These are phyloP conservation scores for Coemansia sp. DNA, from an alignment of 192 early-diverging fungal species.

Conservation along the genomic window DNA sequence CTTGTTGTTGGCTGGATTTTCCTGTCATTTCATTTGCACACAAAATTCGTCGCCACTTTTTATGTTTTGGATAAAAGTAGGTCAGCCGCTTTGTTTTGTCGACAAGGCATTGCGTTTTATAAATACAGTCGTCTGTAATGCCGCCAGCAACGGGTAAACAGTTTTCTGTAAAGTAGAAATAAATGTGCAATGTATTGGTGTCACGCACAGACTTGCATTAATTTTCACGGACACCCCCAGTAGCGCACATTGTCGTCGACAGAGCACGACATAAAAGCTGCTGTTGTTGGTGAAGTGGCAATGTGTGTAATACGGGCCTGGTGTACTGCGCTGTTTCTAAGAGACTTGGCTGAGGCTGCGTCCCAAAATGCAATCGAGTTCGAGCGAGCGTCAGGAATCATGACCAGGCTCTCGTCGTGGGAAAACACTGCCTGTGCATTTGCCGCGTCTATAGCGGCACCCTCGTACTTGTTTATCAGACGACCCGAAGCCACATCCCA, in stretches of 20 bases:
- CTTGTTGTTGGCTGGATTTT: too few species aligned
- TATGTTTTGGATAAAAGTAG: too few species aligned
- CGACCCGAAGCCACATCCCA: constrained; percentile 83
- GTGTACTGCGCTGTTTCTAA: constrained; percentile 39
- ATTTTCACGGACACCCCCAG: constrained; percentile 24
- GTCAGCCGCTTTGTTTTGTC: too few species aligned
- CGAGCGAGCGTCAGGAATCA: constrained; percentile 63
- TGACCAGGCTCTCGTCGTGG: constrained; percentile 68
- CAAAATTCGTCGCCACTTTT: too few species aligned
- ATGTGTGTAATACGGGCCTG: constrained; percentile 30
- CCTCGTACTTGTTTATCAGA: constrained; percentile 68
- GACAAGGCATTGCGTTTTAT: too few species aligned
- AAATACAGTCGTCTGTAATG: too few species aligned
- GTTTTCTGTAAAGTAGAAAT: too few species aligned
- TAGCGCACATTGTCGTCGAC: constrained; percentile 37
- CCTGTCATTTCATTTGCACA: too few species aligned
- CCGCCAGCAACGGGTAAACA: neutral
- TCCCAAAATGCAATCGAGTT: constrained; percentile 72
- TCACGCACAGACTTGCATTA: neutral
- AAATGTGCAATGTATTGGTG: neutral
- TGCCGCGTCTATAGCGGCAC: constrained; percentile 48
- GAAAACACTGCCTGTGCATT: constrained; percentile 58
- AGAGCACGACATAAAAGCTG: constrained; percentile 47
- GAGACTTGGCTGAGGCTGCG: constrained; percentile 58
- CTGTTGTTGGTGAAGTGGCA: constrained; percentile 23